A percentile compares a stretch with the other conserved stretches of the same genome.
phyloP scores from a whole-genome alignment of 257 asterid genomes.

The Lavandula angustifolia region DNA sequence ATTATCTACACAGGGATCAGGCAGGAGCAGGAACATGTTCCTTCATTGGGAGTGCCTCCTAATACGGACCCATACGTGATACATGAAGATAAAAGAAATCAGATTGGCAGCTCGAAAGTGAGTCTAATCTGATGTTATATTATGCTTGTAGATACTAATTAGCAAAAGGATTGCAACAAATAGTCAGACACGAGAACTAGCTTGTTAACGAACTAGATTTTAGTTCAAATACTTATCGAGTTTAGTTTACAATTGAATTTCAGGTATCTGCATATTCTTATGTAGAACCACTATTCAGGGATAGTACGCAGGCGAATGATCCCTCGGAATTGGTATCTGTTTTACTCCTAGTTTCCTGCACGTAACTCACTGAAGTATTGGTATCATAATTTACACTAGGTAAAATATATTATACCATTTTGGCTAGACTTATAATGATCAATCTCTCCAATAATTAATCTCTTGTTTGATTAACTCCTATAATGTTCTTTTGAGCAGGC shows the following conservation, averaged over 20 bases:
- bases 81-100: slow-evolving; percentile 39
- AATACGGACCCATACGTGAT: slow-evolving; percentile 25
- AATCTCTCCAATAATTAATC: background rate
- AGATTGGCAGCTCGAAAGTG: slow-evolving; percentile 41
- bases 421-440: background rate
- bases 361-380: background rate
- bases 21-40: slow-evolving; percentile 32
- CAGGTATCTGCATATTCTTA: slow-evolving; percentile 36
- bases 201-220: background rate
- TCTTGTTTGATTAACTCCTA: background rate
- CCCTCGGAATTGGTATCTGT: slow-evolving; percentile 35
- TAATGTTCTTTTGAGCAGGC: background rate
- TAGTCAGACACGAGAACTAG: background rate
- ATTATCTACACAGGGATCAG: slow-evolving; percentile 37
- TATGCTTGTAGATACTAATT: background rate
- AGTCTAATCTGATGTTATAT: slow-evolving; percentile 23
- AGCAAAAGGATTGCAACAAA: slow-evolving; percentile 1
- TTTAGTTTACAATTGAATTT: background rate
- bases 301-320: slow-evolving; percentile 13
- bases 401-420: background rate
- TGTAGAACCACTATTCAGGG: slow-evolving; percentile 29
- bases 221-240: background rate
- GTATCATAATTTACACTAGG: background rate
- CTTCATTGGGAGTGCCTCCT: slow-evolving; percentile 35
- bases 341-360: slow-evolving; percentile 15